Percentiles rank a stretch among this genome's conserved stretches.
These are phyloP conservation scores for Astraeus odoratus DNA, from an alignment of 768 basidiomycete genomes.

Conservation along the genomic window DNA sequence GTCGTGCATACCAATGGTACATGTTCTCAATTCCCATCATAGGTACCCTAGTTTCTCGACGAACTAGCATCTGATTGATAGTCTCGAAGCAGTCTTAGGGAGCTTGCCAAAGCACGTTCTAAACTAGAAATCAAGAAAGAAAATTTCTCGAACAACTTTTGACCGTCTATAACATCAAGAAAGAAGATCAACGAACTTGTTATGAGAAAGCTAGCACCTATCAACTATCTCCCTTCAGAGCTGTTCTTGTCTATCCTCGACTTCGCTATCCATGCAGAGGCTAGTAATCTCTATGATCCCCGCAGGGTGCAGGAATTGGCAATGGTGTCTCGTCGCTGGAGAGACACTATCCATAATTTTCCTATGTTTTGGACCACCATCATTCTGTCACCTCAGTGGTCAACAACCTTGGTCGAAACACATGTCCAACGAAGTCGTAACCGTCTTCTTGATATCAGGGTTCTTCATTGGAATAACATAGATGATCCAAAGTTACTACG, in stretches of 20 bases:
- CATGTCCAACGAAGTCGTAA: background rate
- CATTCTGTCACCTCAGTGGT: background rate
- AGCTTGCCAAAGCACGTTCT: too few relatives aligned
- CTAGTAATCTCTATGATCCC: background rate
- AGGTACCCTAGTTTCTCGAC: too few relatives aligned
- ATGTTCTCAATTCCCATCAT: too few relatives aligned
- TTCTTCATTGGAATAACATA: background rate
- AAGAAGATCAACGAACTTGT: too few relatives aligned
- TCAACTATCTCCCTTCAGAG: background rate
- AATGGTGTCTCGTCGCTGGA: background rate
- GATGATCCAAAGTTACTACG: too few relatives aligned
- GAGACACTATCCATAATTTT: background rate
- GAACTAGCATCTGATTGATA: too few relatives aligned
- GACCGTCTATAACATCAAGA: too few relatives aligned
- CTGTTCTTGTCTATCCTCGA: background rate
- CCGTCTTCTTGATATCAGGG: background rate
- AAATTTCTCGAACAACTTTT: too few relatives aligned
- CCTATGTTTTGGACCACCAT: constrained; percentile 1
- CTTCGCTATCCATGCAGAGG: background rate
- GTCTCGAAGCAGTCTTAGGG: too few relatives aligned
- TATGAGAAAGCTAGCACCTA: too few relatives aligned
- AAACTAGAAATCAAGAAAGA: too few relatives aligned
- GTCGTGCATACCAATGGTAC: too few relatives aligned
- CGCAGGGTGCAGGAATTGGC: background rate
- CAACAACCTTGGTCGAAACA: background rate